Conservation (phyloP, 768 basidiomycete species). For the Piloderma croceum region DNA sequence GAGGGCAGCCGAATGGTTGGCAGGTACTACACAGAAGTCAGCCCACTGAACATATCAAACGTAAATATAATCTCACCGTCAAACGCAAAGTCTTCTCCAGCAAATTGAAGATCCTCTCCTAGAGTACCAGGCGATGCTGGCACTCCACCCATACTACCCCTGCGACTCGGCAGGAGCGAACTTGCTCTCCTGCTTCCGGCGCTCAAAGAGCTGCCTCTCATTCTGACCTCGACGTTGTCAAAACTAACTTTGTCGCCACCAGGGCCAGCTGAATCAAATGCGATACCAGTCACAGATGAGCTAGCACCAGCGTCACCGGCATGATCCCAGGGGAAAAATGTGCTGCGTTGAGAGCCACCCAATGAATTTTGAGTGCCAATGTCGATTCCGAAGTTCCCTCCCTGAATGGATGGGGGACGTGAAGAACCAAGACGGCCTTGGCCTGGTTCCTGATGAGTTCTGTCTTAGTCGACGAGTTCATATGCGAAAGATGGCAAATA, state of each 20-base stretch:
- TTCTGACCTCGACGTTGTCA: constrained; percentile 45
- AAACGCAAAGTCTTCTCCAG: constrained; percentile 61
- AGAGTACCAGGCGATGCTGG: constrained; percentile 47
- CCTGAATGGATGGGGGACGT: constrained; percentile 47
- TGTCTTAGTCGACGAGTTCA: background rate
- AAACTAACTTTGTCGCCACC: constrained; percentile 44
- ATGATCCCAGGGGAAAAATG: constrained; percentile 81
- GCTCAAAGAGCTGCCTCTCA: constrained; percentile 48
- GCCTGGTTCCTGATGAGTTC: constrained; percentile 63
- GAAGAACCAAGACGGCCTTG: constrained; percentile 74
- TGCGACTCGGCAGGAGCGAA: constrained; percentile 45
- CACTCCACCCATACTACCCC: constrained; percentile 37
- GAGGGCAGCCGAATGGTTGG: constrained; percentile 17
- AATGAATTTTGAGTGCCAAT: constrained; percentile 31
- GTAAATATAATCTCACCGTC: constrained; percentile 42
- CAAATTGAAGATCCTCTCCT: constrained; percentile 35
- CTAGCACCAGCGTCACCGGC: constrained; percentile 60
- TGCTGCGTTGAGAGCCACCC: constrained; percentile 58
- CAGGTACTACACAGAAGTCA: constrained; percentile 20
- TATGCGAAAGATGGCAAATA: constrained; percentile 12
- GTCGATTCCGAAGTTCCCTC: constrained; percentile 41
- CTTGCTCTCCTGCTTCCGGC: constrained; percentile 51
- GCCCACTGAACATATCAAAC: constrained; percentile 14
- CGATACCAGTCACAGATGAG: constrained; percentile 45
- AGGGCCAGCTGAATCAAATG: constrained; percentile 24